Evolutionary conservation across 1,284 basidiomycete species (phyloP).

Genomic region (Cryptococcus hybrid): DNA sequence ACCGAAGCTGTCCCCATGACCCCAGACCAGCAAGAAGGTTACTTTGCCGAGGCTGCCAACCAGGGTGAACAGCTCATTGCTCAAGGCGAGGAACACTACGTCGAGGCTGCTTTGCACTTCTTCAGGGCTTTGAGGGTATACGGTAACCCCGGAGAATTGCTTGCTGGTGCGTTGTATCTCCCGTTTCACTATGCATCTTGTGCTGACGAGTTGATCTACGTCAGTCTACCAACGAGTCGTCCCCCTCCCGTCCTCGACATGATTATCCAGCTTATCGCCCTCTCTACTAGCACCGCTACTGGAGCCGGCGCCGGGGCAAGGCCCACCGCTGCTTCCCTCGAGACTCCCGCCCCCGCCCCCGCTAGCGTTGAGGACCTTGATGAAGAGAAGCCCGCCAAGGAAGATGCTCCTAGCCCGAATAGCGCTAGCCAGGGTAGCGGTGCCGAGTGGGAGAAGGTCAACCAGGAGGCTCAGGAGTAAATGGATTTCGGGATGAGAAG

Average conservation of each 20-base stretch:
- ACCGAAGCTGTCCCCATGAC: slow-evolving; percentile 58
- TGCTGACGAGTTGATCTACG: slow-evolving; percentile 17
- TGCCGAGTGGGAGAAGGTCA: slow-evolving; percentile 30
- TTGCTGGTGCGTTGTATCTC: slow-evolving; percentile 57
- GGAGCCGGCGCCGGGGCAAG: slow-evolving; percentile 8
- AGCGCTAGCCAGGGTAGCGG: slow-evolving; percentile 23
- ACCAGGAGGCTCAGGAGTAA: slow-evolving; percentile 8
- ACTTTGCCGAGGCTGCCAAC: slow-evolving; percentile 87
- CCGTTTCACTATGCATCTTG: neutral
- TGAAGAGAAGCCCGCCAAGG: neutral
- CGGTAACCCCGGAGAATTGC: slow-evolving; percentile 86
- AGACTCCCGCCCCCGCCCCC: slow-evolving; percentile 7
- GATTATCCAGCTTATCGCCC: slow-evolving; percentile 69
- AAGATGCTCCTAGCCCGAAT: slow-evolving; percentile 17
- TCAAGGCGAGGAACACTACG: slow-evolving; percentile 70
- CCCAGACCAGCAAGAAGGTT: slow-evolving; percentile 74
- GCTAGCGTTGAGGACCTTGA: slow-evolving; percentile 32
- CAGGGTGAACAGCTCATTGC: slow-evolving; percentile 80
- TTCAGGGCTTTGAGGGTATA: slow-evolving; percentile 93
- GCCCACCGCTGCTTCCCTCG: slow-evolving; percentile 1
- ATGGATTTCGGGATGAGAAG: neutral
- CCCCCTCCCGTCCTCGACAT: slow-evolving; percentile 84
- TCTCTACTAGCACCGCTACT: slow-evolving; percentile 11
- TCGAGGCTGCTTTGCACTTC: slow-evolving; percentile 84
- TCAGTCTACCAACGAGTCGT: slow-evolving; percentile 85